Conservation (phyloP, 1,139 yeast species). For the Hansenula sp. region DNA sequence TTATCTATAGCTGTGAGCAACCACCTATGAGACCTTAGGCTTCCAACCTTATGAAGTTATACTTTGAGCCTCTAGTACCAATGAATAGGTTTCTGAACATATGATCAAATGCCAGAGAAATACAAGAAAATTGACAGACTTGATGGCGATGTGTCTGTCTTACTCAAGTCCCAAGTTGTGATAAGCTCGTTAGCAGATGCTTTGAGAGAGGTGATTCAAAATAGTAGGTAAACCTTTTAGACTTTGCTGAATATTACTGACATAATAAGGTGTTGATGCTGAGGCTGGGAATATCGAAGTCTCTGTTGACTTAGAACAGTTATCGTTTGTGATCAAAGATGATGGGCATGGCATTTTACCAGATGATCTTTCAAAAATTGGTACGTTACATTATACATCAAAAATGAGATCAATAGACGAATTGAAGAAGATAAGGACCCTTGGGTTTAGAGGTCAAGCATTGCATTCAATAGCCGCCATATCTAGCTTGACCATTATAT, state of each 20-base stretch:
- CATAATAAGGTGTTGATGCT: constrained; percentile 38
- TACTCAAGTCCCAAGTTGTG: constrained; percentile 24
- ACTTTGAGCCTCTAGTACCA: not conserved
- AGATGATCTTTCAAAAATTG: constrained; percentile 41
- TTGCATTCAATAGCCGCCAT: constrained; percentile 34
- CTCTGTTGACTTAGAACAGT: constrained; percentile 32
- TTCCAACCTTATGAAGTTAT: too few relatives aligned
- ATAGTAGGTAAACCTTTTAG: constrained; percentile 24
- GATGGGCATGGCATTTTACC: constrained; percentile 52
- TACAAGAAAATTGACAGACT: constrained; percentile 3
- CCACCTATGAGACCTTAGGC: too few relatives aligned
- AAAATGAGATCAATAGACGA: constrained; percentile 32
- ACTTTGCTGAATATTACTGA: too few relatives aligned
- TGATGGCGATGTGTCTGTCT: constrained; percentile 13
- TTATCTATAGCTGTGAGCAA: too few relatives aligned
- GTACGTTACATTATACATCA: constrained; percentile 41
- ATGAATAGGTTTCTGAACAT: too few relatives aligned
- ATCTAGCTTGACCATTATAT: constrained; percentile 32
- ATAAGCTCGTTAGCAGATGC: constrained; percentile 28
- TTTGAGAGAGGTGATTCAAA: constrained; percentile 41
- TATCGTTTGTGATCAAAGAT: constrained; percentile 43
- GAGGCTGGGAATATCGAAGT: constrained; percentile 38
- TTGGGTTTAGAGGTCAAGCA: constrained; percentile 45
- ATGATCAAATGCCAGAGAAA: not conserved
- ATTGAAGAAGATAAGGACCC: constrained; percentile 23